Evolutionary conservation across 345 rosid genomes (phyloP).

Genomic region (Linum tenue): DNA sequence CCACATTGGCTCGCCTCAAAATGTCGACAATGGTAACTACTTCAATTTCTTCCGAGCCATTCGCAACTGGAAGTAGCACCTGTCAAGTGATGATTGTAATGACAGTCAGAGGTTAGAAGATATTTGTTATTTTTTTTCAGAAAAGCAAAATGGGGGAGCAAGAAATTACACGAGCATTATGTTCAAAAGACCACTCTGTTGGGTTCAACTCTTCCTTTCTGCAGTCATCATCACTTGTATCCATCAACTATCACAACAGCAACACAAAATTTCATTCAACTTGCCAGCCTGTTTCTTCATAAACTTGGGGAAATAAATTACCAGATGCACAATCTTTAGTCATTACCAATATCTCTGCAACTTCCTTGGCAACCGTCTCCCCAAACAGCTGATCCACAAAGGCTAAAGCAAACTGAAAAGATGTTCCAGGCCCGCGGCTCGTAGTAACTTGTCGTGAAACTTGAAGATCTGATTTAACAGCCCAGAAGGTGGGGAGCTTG

Average conservation of each 20-base stretch:
- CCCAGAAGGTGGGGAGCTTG: slow-evolving; percentile 85
- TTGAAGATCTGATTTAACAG: slow-evolving; percentile 76
- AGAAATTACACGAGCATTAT: slow-evolving; percentile 56
- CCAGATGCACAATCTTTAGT: slow-evolving; percentile 3
- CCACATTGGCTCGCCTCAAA: slow-evolving; percentile 69
- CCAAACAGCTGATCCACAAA: slow-evolving; percentile 78
- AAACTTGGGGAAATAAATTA: neutral
- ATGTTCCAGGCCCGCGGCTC: slow-evolving; percentile 92
- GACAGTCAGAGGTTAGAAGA: slow-evolving; percentile 4
- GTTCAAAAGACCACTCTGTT: slow-evolving; percentile 63
- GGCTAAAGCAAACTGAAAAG: slow-evolving; percentile 69
- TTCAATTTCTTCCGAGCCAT: slow-evolving; percentile 79
- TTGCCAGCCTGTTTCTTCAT: neutral
- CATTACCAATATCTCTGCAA: slow-evolving; percentile 57
- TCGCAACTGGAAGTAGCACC: slow-evolving; percentile 84
- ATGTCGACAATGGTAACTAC: slow-evolving; percentile 59
- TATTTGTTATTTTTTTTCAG: neutral
- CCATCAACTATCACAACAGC: slow-evolving; percentile 40
- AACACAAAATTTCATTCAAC: neutral
- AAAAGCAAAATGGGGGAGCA: slow-evolving; percentile 1
- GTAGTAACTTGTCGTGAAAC: slow-evolving; percentile 88
- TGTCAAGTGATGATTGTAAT: slow-evolving; percentile 20
- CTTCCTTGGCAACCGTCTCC: slow-evolving; percentile 51
- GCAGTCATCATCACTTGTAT: slow-evolving; percentile 26
- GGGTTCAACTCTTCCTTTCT: slow-evolving; percentile 61